These are phyloP conservation scores for Stemphylium lycopersici DNA, from an alignment of 2,329 filamentous ascomycete species.

Conservation along the genomic window DNA sequence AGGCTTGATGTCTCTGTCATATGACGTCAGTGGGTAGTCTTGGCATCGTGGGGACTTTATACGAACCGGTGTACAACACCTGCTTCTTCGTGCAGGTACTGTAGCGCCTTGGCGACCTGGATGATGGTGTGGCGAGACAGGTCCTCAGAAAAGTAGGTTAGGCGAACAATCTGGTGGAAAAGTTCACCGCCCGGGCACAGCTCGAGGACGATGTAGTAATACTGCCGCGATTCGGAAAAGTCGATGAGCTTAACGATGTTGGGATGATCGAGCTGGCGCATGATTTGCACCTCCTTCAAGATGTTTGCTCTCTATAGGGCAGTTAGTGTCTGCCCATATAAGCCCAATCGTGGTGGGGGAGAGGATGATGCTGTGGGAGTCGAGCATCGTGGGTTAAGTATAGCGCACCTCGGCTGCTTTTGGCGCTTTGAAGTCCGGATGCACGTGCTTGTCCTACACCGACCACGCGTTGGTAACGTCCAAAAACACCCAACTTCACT, in stretches of 20 bases:
- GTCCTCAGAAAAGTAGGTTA: conserved; percentile 98
- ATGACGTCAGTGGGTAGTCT: conserved; percentile 46
- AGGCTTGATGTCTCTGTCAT: conserved; percentile 88
- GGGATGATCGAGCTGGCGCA: conserved; percentile 94
- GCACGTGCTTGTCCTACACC: conserved; percentile 84
- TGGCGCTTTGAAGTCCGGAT: conserved; percentile 91
- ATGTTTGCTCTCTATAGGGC: conserved; percentile 85
- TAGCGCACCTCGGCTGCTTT: conserved; percentile 94
- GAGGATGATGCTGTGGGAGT: conserved; percentile 37
- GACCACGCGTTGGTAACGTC: conserved; percentile 58
- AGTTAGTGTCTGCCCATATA: conserved; percentile 50
- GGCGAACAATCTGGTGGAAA: conserved; percentile 96
- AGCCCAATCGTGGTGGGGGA: conserved; percentile 23
- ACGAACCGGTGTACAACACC: conserved; percentile 95
- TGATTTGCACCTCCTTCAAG: conserved; percentile 97
- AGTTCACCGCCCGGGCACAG: conserved; percentile 93
- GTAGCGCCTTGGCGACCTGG: conserved; percentile 91
- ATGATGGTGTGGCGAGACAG: conserved; percentile 92
- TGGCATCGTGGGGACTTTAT: conserved; percentile 5
- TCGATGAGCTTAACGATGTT: conserved; percentile 95
- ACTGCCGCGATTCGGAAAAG: conserved; percentile 90
- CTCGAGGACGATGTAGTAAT: conserved; percentile 97
- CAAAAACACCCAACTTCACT: conserved; percentile 32
- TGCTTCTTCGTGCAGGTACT: conserved; percentile 92
- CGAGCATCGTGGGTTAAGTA: conserved; percentile 33